Conservation (phyloP, 2,329 filamentous ascomycete species). For the Fusarium euwallaceae region DNA sequence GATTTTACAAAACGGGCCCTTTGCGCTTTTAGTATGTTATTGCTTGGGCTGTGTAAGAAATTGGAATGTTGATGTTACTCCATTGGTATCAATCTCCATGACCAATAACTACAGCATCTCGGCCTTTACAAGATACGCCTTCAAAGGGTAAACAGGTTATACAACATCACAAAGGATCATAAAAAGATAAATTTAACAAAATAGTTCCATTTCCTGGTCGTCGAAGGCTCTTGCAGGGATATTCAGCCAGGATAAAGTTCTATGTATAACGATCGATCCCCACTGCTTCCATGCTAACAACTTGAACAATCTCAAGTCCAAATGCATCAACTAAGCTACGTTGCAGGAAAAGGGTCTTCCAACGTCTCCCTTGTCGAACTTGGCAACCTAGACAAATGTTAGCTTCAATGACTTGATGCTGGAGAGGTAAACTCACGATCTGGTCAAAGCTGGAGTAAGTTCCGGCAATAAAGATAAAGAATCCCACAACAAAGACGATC, state of each 20-base stretch:
- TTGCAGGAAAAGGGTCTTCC: constrained; percentile 1
- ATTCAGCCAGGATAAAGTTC: background rate
- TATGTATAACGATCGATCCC: background rate
- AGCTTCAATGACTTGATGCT: background rate
- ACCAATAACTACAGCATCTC: too few relatives aligned
- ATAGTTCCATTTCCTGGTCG: background rate
- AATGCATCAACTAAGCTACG: background rate
- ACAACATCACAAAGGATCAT: too few relatives aligned
- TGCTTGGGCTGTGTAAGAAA: background rate
- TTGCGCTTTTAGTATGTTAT: background rate
- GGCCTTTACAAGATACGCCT: too few relatives aligned
- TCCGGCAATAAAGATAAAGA: background rate
- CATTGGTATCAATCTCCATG: background rate
- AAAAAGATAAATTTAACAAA: too few relatives aligned
- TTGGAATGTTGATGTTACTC: background rate
- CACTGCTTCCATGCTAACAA: background rate
- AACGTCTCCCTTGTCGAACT: background rate
- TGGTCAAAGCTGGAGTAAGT: constrained; percentile 1
- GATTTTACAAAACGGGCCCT: background rate
- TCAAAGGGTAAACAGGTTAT: too few relatives aligned
- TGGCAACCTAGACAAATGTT: background rate
- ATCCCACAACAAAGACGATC: background rate
- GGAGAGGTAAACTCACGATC: background rate
- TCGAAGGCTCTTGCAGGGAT: background rate
- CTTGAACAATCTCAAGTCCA: background rate